phyloP scores from a whole-genome alignment of 805 yeast species.

The Yamadazyma akitaensis region DNA sequence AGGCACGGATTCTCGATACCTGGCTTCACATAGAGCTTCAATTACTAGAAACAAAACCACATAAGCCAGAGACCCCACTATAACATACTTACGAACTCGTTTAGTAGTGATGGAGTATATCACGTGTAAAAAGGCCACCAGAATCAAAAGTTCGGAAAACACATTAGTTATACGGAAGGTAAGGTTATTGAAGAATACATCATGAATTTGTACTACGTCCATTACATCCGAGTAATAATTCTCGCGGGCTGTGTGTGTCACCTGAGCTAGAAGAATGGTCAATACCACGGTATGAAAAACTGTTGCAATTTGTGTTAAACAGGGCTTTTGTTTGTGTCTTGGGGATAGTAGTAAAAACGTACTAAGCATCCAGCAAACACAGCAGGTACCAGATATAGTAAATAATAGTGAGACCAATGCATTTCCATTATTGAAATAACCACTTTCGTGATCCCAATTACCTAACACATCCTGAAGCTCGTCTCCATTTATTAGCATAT shows the following conservation, averaged over 20 bases:
- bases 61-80: slow-evolving; percentile 3
- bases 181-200: slow-evolving; percentile 33
- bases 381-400: slow-evolving; percentile 52
- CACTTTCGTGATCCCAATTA: slow-evolving; percentile 13
- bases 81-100: slow-evolving; percentile 1
- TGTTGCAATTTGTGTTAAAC: slow-evolving; percentile 55
- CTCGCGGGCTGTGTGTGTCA: slow-evolving; percentile 42
- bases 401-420: slow-evolving; percentile 46
- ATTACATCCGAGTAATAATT: slow-evolving; percentile 56
- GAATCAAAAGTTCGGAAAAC: slow-evolving; percentile 43
- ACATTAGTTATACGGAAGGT: slow-evolving; percentile 38
- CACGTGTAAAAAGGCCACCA: slow-evolving; percentile 56
- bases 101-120: slow-evolving; percentile 26
- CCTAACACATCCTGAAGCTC: not conserved
- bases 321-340: slow-evolving; percentile 51
- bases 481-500: not conserved
- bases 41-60: slow-evolving; percentile 3
- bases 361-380: slow-evolving; percentile 69
- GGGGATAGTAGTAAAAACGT: slow-evolving; percentile 53
- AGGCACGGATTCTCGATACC: not conserved
- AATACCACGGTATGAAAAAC: slow-evolving; percentile 51
- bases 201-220: slow-evolving; percentile 44
- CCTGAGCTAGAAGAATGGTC: slow-evolving; percentile 47
- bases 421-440: slow-evolving; percentile 31
- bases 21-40: slow-evolving; percentile 9